Evolutionary conservation across 106 monocot species (phyloP).

Genomic region (Vanilla planifolia): DNA sequence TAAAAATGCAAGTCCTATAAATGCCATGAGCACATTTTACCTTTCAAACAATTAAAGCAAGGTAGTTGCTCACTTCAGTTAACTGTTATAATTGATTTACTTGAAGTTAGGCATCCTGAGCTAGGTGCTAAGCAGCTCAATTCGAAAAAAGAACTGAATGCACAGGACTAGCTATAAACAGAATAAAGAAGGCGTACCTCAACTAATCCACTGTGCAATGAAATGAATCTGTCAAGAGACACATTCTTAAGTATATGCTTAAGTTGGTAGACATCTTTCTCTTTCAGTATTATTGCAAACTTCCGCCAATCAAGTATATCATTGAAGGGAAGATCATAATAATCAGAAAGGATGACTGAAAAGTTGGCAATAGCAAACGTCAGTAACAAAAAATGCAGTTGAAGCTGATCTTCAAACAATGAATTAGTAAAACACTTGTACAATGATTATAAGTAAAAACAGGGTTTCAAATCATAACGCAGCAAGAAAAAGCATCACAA

Average conservation of each 20-base stretch:
- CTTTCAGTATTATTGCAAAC: constrained; percentile 74
- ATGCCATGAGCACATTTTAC: too few species aligned
- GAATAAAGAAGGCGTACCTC: constrained; percentile 52
- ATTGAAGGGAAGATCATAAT: constrained; percentile 91
- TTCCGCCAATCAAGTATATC: constrained; percentile 84
- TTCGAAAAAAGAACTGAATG: not conserved
- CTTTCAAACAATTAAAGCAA: too few species aligned
- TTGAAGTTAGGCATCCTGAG: too few species aligned
- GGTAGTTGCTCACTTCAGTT: too few species aligned
- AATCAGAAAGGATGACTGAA: constrained; percentile 90
- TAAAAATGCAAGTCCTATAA: too few species aligned
- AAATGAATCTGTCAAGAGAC: constrained; percentile 52
- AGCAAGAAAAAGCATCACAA: not conserved
- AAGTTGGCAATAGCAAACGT: not conserved
- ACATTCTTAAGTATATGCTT: constrained; percentile 76
- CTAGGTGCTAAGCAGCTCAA: too few species aligned
- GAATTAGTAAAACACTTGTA: constrained; percentile 1
- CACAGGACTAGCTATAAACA: not conserved
- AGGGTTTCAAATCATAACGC: not conserved
- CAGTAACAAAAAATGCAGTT: not conserved
- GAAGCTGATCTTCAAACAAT: not conserved
- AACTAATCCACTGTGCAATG: constrained; percentile 60
- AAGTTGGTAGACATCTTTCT: constrained; percentile 83
- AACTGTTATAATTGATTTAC: too few species aligned
- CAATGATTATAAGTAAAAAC: not conserved